phyloP scores from a whole-genome alignment of 2,329 filamentous ascomycete species.

The Polychaeton citri region DNA sequence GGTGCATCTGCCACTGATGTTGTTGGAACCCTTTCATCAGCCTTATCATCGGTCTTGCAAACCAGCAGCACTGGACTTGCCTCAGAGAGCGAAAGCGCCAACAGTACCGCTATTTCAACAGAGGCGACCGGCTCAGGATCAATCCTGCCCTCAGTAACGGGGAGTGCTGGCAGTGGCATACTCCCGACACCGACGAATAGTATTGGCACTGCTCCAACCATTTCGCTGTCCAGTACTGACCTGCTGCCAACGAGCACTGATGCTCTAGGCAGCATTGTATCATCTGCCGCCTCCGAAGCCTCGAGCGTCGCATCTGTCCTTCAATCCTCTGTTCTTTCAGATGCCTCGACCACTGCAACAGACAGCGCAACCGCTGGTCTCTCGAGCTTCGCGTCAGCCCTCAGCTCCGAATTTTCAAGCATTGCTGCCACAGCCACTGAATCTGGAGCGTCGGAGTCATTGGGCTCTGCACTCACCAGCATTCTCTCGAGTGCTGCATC shows the following conservation, averaged over 20 bases:
- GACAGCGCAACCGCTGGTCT: slow-evolving; percentile 8
- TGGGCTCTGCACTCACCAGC: slow-evolving; percentile 17
- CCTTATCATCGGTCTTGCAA: too few relatives aligned
- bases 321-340: slow-evolving; percentile 1
- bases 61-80: background rate
- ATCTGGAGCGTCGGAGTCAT: slow-evolving; percentile 11
- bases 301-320: slow-evolving; percentile 1
- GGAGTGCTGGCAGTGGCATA: slow-evolving; percentile 1
- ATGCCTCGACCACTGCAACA: slow-evolving; percentile 1
- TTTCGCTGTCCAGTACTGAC: background rate
- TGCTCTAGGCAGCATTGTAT: background rate
- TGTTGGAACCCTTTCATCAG: too few relatives aligned
- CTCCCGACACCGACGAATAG: background rate
- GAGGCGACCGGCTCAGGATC: too few relatives aligned
- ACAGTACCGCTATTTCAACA: background rate
- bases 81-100: background rate
- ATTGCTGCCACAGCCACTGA: slow-evolving; percentile 17
- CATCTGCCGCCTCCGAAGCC: slow-evolving; percentile 1
- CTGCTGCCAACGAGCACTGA: background rate
- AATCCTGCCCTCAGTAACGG: background rate
- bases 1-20: too few relatives aligned
- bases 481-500: slow-evolving; percentile 17
- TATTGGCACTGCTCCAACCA: background rate
- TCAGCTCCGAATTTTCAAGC: slow-evolving; percentile 15
- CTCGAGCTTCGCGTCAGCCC: slow-evolving; percentile 16